A percentile compares a stretch with the other conserved stretches of the same genome.
phyloP scores from a whole-genome alignment of 2,329 filamentous ascomycete genomes.

The Helminthosporium solani region DNA sequence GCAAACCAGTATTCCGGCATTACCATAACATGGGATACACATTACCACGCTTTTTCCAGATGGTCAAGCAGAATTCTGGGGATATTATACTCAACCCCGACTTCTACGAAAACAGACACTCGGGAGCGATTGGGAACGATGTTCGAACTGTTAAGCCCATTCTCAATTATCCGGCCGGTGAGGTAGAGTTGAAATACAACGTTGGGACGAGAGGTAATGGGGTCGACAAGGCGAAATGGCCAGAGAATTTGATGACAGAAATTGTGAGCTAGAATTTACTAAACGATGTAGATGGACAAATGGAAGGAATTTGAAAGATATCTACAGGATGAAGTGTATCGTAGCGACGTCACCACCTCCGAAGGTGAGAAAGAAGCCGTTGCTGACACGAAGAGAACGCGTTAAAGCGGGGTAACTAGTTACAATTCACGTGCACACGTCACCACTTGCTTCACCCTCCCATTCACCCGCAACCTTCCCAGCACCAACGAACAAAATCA shows the following conservation, averaged over 20 bases:
- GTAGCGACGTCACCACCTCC: background rate
- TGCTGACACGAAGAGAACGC: too few species aligned
- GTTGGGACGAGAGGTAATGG: slow-evolving; percentile 55
- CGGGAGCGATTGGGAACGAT: slow-evolving; percentile 41
- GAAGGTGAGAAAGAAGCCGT: too few species aligned
- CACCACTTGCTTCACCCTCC: too few species aligned
- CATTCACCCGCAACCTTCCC: too few species aligned
- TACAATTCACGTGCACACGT: too few species aligned
- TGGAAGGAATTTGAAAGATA: too few species aligned
- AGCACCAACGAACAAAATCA: too few species aligned
- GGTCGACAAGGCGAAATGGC: slow-evolving; percentile 52
- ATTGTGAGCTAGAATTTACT: slow-evolving; percentile 34
- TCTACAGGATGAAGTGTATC: too few species aligned
- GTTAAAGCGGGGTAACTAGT: too few species aligned
- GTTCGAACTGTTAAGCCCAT: slow-evolving; percentile 50
- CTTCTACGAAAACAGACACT: slow-evolving; percentile 51
- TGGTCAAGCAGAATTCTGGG: slow-evolving; percentile 43
- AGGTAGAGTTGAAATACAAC: slow-evolving; percentile 46
- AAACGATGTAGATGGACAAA: too few species aligned
- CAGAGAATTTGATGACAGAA: slow-evolving; percentile 46
- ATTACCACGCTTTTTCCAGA: slow-evolving; percentile 44
- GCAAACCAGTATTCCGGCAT: slow-evolving; percentile 52
- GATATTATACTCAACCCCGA: slow-evolving; percentile 47
- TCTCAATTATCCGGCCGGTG: slow-evolving; percentile 36
- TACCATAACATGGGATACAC: slow-evolving; percentile 51